Conservation (phyloP, 129 eudicot genomes). For the Pseudognaphalium luteoalbum region DNA sequence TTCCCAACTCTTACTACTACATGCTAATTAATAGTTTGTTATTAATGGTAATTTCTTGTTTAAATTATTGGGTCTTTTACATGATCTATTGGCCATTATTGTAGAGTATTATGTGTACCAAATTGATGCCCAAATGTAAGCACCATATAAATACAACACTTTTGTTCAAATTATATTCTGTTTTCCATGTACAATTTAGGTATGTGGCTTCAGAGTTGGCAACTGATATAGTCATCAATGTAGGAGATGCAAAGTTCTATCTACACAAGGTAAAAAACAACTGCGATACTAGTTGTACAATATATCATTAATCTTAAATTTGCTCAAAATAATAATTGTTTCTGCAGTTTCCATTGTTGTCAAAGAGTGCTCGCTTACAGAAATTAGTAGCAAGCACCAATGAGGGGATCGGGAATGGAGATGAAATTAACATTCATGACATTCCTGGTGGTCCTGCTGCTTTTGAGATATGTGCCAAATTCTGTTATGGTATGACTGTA, state of each 20-base stretch:
- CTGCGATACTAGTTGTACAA: constrained; percentile 8
- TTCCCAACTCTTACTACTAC: not conserved
- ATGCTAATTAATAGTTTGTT: not conserved
- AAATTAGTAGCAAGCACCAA: constrained; percentile 51
- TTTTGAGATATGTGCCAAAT: constrained; percentile 89
- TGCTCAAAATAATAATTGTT: not conserved
- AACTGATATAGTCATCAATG: constrained; percentile 56
- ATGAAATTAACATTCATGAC: constrained; percentile 64
- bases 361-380: constrained; percentile 77
- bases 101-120: not conserved
- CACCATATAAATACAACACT: not conserved
- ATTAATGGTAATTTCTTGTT: not conserved
- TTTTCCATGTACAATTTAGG: constrained; percentile 36
- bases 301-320: not conserved
- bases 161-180: not conserved
- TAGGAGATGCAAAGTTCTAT: constrained; percentile 84
- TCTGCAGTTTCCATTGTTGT: constrained; percentile 90
- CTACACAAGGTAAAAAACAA: constrained; percentile 74
- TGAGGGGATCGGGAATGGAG: constrained; percentile 57
- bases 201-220: constrained; percentile 88
- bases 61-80: not conserved
- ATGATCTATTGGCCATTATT: not conserved
- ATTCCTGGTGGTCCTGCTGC: constrained; percentile 86
- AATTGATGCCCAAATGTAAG: constrained; percentile 17
- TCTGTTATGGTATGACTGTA: constrained; percentile 93